Evolutionary conservation across 176 grass and related monocot genomes (phyloP).

Genomic region (Lolium multiflorum): DNA sequence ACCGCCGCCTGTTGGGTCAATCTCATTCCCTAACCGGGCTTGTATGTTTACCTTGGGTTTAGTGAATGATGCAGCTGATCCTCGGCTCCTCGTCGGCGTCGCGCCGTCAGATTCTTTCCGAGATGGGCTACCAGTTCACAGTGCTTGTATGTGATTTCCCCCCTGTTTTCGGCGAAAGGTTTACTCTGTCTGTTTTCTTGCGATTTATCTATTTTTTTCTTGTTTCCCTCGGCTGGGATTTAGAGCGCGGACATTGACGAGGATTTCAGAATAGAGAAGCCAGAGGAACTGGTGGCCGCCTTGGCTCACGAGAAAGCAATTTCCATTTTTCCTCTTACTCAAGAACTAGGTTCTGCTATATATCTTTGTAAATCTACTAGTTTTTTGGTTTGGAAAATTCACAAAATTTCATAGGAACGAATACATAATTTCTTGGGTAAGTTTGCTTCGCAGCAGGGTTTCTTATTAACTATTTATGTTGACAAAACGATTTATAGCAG

Average conservation of each 20-base stretch:
- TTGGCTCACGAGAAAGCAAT: conserved; percentile 88
- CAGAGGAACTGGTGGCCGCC: conserved; percentile 80
- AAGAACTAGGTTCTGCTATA: neutral
- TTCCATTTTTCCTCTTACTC: conserved; percentile 3
- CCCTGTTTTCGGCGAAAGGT: conserved; percentile 1
- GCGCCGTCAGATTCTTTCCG: conserved; percentile 80
- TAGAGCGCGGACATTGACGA: conserved; percentile 93
- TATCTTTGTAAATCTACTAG: neutral
- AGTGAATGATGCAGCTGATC: conserved; percentile 65
- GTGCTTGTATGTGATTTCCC: conserved; percentile 56
- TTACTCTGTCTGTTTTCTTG: neutral
- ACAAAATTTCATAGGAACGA: neutral
- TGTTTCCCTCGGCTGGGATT: neutral
- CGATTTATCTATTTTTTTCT: conserved; percentile 9
- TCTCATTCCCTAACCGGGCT: neutral
- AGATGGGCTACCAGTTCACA: conserved; percentile 93
- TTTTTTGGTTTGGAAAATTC: neutral
- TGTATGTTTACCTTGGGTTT: neutral
- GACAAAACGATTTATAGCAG: neutral
- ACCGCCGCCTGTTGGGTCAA: too few species aligned
- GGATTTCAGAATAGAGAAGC: conserved; percentile 76
- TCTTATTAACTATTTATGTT: neutral
- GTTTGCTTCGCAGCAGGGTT: neutral
- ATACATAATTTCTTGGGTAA: neutral
- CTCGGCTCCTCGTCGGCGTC: conserved; percentile 86